Conservation (phyloP, 768 basidiomycete genomes). For the Mycena crocata region DNA sequence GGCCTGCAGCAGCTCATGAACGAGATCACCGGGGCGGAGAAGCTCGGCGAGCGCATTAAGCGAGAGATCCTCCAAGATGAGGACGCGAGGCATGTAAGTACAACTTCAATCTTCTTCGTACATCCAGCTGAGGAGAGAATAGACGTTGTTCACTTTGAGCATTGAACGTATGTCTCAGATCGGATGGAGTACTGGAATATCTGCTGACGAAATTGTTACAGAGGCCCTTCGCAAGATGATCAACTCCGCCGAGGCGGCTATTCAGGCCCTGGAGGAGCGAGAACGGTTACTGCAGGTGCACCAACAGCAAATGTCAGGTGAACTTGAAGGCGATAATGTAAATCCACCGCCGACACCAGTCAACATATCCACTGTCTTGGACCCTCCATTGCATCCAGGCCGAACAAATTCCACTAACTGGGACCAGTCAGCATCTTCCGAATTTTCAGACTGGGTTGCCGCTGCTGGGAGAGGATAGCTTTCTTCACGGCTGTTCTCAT, state of each 20-base stretch:
- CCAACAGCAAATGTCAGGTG: neutral
- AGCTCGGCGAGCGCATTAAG: slow-evolving; percentile 44
- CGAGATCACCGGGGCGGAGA: slow-evolving; percentile 48
- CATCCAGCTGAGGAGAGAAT: neutral
- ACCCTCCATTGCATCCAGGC: neutral
- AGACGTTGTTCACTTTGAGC: slow-evolving; percentile 49
- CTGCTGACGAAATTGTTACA: slow-evolving; percentile 21
- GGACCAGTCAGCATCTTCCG: slow-evolving; percentile 25
- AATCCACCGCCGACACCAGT: slow-evolving; percentile 14
- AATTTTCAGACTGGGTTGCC: slow-evolving; percentile 26
- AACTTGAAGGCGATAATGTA: slow-evolving; percentile 29
- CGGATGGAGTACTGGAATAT: neutral
- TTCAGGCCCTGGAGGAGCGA: slow-evolving; percentile 38
- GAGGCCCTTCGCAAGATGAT: slow-evolving; percentile 41
- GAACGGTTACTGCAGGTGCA: slow-evolving; percentile 34
- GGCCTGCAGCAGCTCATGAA: slow-evolving; percentile 46
- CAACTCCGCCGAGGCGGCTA: slow-evolving; percentile 38
- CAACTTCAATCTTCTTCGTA: neutral
- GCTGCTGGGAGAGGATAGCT: neutral
- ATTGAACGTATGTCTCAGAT: slow-evolving; percentile 41
- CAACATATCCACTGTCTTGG: neutral
- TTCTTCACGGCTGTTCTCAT: neutral
- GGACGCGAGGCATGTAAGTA: slow-evolving; percentile 46
- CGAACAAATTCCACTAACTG: slow-evolving; percentile 1
- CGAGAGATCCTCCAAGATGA: slow-evolving; percentile 48